phyloP scores from a whole-genome alignment of 495 filamentous ascomycete genomes.

The Trichoderma erinaceum region DNA sequence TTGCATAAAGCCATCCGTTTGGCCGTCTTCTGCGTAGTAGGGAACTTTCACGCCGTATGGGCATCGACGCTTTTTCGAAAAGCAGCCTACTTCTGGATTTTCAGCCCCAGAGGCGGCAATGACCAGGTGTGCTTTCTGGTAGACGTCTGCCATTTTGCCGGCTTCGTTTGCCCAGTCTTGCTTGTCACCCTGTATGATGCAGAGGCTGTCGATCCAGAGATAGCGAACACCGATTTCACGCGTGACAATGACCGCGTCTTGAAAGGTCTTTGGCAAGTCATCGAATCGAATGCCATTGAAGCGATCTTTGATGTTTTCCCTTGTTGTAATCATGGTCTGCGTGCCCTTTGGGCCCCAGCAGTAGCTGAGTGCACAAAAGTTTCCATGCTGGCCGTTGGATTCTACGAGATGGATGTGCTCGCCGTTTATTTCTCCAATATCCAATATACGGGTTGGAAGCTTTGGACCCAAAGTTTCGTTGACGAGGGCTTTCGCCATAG shows the following conservation, averaged over 20 bases:
- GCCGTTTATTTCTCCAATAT: neutral
- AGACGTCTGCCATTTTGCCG: conserved; percentile 21
- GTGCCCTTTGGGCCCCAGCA: neutral
- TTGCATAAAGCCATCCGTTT: neutral
- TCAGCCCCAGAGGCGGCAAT: conserved; percentile 16
- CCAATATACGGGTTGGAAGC: neutral
- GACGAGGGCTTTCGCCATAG: neutral
- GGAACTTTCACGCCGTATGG: neutral
- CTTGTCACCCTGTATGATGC: conserved; percentile 10
- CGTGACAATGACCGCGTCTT: conserved; percentile 8
- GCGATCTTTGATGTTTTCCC: neutral
- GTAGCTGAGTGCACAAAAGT: neutral
- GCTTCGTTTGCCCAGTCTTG: conserved; percentile 28
- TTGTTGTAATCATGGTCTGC: neutral
- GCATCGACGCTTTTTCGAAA: neutral
- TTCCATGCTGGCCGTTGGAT: neutral
- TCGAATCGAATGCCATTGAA: neutral
- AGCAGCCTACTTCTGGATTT: neutral
- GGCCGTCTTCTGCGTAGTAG: neutral
- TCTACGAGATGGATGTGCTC: neutral
- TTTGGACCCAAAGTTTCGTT: neutral
- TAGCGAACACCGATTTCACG: neutral
- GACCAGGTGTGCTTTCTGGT: conserved; percentile 16
- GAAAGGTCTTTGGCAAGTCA: conserved; percentile 6
- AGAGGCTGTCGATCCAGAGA: conserved; percentile 12